These are phyloP conservation scores for Bauhinia variegata DNA, from an alignment of 306 rosid genomes.

Conservation along the genomic window DNA sequence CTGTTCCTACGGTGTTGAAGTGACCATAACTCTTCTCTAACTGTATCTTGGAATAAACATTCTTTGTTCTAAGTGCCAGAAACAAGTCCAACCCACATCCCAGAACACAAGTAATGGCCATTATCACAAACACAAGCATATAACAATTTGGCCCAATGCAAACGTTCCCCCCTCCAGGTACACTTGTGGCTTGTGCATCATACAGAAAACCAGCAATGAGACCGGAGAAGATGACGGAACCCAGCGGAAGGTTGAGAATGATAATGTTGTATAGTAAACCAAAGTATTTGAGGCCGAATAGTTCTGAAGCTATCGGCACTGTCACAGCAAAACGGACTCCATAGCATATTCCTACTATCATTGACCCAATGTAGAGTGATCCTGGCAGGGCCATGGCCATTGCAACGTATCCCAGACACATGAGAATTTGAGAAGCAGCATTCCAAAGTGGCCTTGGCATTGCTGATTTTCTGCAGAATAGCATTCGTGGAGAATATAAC, in stretches of 20 bases:
- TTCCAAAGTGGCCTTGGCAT: conserved; percentile 43
- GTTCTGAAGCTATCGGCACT: conserved; percentile 44
- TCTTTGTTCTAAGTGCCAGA: conserved; percentile 40
- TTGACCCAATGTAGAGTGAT: conserved; percentile 42
- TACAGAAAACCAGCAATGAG: conserved; percentile 45
- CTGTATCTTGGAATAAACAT: conserved; percentile 38
- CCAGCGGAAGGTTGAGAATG: conserved; percentile 45
- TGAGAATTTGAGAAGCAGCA: conserved; percentile 37
- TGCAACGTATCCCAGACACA: conserved; percentile 34
- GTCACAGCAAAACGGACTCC: conserved; percentile 38
- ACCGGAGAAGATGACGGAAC: conserved; percentile 47
- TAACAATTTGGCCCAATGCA: conserved; percentile 44
- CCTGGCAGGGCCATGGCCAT: conserved; percentile 48
- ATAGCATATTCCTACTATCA: conserved; percentile 43
- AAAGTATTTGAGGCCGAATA: conserved; percentile 46
- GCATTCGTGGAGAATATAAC: neutral
- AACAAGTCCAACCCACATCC: conserved; percentile 40
- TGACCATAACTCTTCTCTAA: conserved; percentile 5
- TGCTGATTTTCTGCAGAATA: conserved; percentile 34
- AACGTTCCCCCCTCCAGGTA: conserved; percentile 40
- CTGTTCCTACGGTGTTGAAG: neutral
- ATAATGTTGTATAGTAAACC: conserved; percentile 47
- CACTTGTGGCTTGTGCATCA: conserved; percentile 42
- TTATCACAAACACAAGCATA: conserved; percentile 42
- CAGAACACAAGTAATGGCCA: conserved; percentile 41